Evolutionary conservation across 495 filamentous ascomycete species (phyloP).

Genomic region (Evernia prunastri): DNA sequence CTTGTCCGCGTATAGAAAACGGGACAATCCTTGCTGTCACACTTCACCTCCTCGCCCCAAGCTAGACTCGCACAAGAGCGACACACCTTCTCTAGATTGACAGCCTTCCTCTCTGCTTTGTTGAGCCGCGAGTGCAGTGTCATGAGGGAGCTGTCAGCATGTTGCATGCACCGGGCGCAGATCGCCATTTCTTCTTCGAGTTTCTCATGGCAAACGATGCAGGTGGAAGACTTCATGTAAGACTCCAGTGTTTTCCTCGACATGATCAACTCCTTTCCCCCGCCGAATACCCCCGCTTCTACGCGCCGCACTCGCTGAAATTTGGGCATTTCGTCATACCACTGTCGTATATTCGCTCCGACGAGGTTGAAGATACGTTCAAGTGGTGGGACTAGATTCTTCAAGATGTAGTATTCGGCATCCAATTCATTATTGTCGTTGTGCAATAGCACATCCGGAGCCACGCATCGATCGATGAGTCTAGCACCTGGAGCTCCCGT

Average conservation of each 20-base stretch:
- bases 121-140: slow-evolving; percentile 55
- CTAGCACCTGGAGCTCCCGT: slow-evolving; percentile 79
- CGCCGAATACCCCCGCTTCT: slow-evolving; percentile 34
- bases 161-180: slow-evolving; percentile 55
- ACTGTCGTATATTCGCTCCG: slow-evolving; percentile 81
- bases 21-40: slow-evolving; percentile 86
- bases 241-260: slow-evolving; percentile 69
- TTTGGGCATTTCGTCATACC: slow-evolving; percentile 98
- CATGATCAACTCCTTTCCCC: slow-evolving; percentile 26
- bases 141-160: slow-evolving; percentile 52
- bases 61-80: slow-evolving; percentile 71
- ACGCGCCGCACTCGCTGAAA: slow-evolving; percentile 62
- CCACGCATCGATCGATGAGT: slow-evolving; percentile 83
- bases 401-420: slow-evolving; percentile 92
- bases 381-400: slow-evolving; percentile 90
- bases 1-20: slow-evolving; percentile 84
- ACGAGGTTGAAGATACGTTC: slow-evolving; percentile 97
- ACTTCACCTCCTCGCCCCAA: slow-evolving; percentile 67
- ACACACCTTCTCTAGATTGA: slow-evolving; percentile 69
- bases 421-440: slow-evolving; percentile 79
- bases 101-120: slow-evolving; percentile 54
- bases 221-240: slow-evolving; percentile 75
- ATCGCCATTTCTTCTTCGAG: slow-evolving; percentile 52
- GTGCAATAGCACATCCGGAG: slow-evolving; percentile 74
- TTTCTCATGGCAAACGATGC: slow-evolving; percentile 68